phyloP scores from a whole-genome alignment of 1,139 yeast genomes.

The Scheffersomyces stambukii region DNA sequence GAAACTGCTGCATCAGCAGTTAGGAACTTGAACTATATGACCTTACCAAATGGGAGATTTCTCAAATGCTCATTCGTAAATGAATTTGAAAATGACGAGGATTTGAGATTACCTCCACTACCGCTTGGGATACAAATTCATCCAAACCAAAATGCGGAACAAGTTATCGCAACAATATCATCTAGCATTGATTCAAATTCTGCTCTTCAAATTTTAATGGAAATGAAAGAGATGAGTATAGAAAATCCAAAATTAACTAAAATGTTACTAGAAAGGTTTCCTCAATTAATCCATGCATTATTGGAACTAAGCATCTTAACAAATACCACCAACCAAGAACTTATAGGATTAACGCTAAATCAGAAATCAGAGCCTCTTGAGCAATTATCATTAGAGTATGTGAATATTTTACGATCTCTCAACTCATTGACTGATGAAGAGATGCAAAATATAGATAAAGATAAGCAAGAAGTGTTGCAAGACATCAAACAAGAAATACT shows the following conservation, averaged over 20 bases:
- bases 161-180: constrained; percentile 57
- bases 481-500: constrained; percentile 39
- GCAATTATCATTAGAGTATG: constrained; percentile 45
- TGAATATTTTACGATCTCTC: constrained; percentile 50
- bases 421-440: constrained; percentile 63
- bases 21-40: constrained; percentile 76
- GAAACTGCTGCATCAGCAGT: constrained; percentile 93
- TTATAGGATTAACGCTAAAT: constrained; percentile 43
- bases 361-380: constrained; percentile 35
- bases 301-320: constrained; percentile 70
- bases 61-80: constrained; percentile 71
- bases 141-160: constrained; percentile 52
- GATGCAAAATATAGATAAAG: constrained; percentile 54
- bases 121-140: constrained; percentile 51
- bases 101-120: constrained; percentile 36
- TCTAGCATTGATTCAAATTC: constrained; percentile 55
- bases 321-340: constrained; percentile 53
- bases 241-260: constrained; percentile 63
- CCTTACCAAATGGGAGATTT: constrained; percentile 61
- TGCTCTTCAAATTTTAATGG: constrained; percentile 52
- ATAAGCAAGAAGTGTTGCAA: constrained; percentile 41
- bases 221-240: constrained; percentile 60
- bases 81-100: constrained; percentile 27
- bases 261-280: constrained; percentile 61
- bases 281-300: constrained; percentile 77